Percentiles rank a stretch among this genome's conserved stretches.
These are phyloP conservation scores for Polyporus tsugae DNA, from an alignment of 1,284 basidiomycete genomes.

Conservation along the genomic window DNA sequence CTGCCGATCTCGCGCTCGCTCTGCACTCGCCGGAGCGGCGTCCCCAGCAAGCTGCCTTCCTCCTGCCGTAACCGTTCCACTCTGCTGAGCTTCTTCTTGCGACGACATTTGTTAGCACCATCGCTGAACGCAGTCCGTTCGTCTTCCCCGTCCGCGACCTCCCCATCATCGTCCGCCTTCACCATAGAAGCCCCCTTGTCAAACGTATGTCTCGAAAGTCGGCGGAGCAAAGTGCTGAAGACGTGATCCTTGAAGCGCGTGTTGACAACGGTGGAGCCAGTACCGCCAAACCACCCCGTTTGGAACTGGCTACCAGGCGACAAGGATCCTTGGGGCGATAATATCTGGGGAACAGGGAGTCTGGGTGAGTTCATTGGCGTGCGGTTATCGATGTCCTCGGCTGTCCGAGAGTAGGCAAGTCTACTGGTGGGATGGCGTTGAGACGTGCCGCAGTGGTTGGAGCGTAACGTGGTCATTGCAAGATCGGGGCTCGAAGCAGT, in stretches of 20 bases:
- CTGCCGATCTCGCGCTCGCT: slow-evolving; percentile 54
- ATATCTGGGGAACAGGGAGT: slow-evolving; percentile 17
- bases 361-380: slow-evolving; percentile 65
- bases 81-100: slow-evolving; percentile 46
- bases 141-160: slow-evolving; percentile 53
- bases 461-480: slow-evolving; percentile 38
- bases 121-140: slow-evolving; percentile 47
- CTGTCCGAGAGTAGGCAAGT: slow-evolving; percentile 29
- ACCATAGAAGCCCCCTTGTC: slow-evolving; percentile 46
- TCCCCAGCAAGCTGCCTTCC: slow-evolving; percentile 42
- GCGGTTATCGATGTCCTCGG: slow-evolving; percentile 50
- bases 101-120: slow-evolving; percentile 41
- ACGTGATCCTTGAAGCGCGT: slow-evolving; percentile 93
- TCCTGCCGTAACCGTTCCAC: slow-evolving; percentile 47
- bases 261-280: slow-evolving; percentile 92
- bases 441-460: slow-evolving; percentile 23
- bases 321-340: slow-evolving; percentile 26
- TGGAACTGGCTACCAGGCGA: slow-evolving; percentile 33
- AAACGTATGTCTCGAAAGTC: slow-evolving; percentile 60
- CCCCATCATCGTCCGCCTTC: slow-evolving; percentile 52
- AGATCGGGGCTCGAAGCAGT: slow-evolving; percentile 75
- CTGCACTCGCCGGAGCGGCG: slow-evolving; percentile 63
- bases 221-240: slow-evolving; percentile 84
- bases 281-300: slow-evolving; percentile 76
- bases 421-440: slow-evolving; percentile 25